Conservation (phyloP, 768 basidiomycete genomes). For the Rhodotorula babjevae region DNA sequence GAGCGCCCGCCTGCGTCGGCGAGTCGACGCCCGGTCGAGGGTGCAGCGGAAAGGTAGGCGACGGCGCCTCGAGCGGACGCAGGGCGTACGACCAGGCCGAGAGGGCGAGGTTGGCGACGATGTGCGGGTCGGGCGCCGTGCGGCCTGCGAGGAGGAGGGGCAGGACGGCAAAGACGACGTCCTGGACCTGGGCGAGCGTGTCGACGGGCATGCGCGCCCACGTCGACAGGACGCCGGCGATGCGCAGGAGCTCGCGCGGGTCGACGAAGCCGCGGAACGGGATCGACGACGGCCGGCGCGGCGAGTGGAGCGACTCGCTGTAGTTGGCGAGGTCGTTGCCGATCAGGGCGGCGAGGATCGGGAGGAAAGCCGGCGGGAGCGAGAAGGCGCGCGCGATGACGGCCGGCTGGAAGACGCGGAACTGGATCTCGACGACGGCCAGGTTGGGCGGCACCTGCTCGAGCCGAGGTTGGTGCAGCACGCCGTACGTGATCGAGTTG, state of each 20-base stretch:
- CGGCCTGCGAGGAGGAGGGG: background rate
- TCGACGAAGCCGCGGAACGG: conserved; percentile 19
- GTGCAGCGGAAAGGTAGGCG: conserved; percentile 23
- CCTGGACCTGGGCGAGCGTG: conserved; percentile 17
- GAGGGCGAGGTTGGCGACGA: conserved; percentile 10
- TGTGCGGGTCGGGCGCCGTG: conserved; percentile 7
- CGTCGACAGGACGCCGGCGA: conserved; percentile 5
- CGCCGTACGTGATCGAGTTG: conserved; percentile 21
- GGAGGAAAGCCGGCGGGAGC: conserved; percentile 16
- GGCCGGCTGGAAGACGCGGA: conserved; percentile 11
- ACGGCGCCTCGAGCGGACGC: conserved; percentile 3
- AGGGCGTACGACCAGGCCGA: conserved; percentile 27
- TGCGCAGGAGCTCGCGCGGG: conserved; percentile 2
- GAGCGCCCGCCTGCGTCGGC: background rate
- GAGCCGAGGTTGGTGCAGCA: background rate
- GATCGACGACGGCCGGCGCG: background rate
- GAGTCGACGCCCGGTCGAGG: conserved; percentile 16
- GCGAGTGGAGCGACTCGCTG: background rate
- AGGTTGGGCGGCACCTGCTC: background rate
- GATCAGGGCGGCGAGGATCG: conserved; percentile 31
- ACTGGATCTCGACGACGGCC: background rate
- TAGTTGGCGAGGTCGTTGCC: conserved; percentile 34
- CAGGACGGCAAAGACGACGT: conserved; percentile 18
- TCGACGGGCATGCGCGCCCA: conserved; percentile 1
- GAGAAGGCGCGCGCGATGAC: conserved; percentile 6